phyloP scores from a whole-genome alignment of 345 rosid genomes.

The Rhodamnia rubescens region DNA sequence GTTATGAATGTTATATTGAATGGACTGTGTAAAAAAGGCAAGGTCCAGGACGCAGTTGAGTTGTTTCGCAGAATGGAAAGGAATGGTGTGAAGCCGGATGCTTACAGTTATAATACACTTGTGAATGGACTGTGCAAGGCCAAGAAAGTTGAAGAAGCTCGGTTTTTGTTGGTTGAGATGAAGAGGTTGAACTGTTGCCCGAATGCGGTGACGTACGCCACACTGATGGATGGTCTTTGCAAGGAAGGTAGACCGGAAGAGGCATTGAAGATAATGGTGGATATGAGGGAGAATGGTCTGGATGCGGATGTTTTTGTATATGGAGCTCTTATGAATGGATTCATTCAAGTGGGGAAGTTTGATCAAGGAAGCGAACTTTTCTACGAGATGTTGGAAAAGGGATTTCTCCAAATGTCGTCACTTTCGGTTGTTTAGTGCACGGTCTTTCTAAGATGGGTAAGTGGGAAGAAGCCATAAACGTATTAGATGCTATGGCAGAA shows the following conservation, averaged over 20 bases:
- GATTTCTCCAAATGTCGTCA: conserved; percentile 26
- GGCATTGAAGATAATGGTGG: conserved; percentile 27
- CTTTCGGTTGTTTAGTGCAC: conserved; percentile 25
- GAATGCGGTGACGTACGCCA: conserved; percentile 26
- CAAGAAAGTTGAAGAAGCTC: conserved; percentile 26
- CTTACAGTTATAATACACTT: conserved; percentile 35
- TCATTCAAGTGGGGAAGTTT: conserved; percentile 16
- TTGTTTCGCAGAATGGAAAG: conserved; percentile 32
- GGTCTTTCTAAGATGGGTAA: conserved; percentile 37
- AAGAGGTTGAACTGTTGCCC: conserved; percentile 22
- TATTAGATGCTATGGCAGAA: conserved; percentile 32
- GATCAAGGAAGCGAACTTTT: conserved; percentile 30
- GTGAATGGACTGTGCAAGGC: conserved; percentile 41
- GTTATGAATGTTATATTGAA: conserved; percentile 37
- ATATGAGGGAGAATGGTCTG: conserved; percentile 34
- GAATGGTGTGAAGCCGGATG: conserved; percentile 21
- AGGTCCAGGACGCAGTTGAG: conserved; percentile 16
- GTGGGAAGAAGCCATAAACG: conserved; percentile 29
- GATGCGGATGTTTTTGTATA: conserved; percentile 35
- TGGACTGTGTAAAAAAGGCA: conserved; percentile 35
- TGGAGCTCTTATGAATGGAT: conserved; percentile 19
- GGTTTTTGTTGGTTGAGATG: conserved; percentile 30
- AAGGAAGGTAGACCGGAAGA: conserved; percentile 38
- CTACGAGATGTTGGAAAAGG: conserved; percentile 37
- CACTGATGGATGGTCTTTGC: conserved; percentile 50